Base-by-base conservation (phyloP, 768 basidiomycete genomes). In the Collybia sp. region DNA sequence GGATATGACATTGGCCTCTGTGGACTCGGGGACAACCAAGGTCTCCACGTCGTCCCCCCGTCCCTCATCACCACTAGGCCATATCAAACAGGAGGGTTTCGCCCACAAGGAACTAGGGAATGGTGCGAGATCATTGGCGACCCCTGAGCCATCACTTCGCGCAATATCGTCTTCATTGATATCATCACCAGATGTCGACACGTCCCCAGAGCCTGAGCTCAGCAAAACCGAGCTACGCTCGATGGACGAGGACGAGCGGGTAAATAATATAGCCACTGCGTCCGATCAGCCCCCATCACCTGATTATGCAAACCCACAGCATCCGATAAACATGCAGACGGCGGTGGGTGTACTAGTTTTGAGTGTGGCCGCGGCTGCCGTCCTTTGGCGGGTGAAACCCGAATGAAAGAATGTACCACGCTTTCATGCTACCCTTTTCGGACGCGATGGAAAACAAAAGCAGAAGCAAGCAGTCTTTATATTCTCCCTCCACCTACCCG, bases 341-440 rank as follows among this genome's bases (percentile, higher is more conserved):
- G 83, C 80, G 5, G 62, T 84, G 2, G 84, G 84, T 4, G 77
- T 87, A 6, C 58, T 86, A 13, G 72, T 88, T 3, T 62, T 88
- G 20, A 72, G 81, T 42, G 76, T 85, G 6, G 83, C 82, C 3
- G 83, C 86, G 2, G 83, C 77, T 11, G 85, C 84, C 6, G 85
- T 88, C 42, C 64, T 85, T 55, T 87, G 84, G 83, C 74, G 82
- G 51, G 80, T 85, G 20, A 80, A 79, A 46, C 64, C 67, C 3
- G 67, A 70, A 59, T 37, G 10, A 37, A 37, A 13, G 35, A 10
- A 37, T n/a, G 10, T 6, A 3, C 6, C 10, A 10, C 10, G 35
- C 3, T 10, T 37, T 6, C 6, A 10, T 37, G 35, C 25, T 25
- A 25, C 8, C 25, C 8, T 25, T 25, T 25, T 25, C 8, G 25